A percentile compares a stretch with the other conserved stretches of the same genome.
Evolutionary conservation across 306 rosid genomes (phyloP).

Genomic region (Carpinus fangiana): DNA sequence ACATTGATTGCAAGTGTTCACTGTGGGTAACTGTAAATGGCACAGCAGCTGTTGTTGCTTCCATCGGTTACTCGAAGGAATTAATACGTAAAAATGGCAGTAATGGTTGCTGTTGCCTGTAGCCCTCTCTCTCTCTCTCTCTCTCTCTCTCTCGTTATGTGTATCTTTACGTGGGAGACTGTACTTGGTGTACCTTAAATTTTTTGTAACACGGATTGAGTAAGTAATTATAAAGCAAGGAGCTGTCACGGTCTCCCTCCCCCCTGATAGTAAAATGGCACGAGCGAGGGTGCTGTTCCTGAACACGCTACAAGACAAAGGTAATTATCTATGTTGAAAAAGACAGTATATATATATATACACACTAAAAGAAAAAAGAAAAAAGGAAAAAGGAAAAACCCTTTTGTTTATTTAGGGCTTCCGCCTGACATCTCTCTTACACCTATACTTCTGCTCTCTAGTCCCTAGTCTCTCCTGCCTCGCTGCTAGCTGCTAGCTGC

Average conservation of each 20-base stretch:
- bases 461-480: conserved; percentile 36
- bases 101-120: no score
- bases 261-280: neutral
- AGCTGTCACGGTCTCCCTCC: neutral
- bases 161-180: neutral
- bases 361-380: neutral
- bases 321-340: neutral
- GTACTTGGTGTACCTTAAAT: conserved; percentile 31
- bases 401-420: conserved; percentile 11
- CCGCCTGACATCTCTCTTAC: conserved; percentile 18
- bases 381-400: neutral
- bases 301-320: neutral
- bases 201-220: conserved; percentile 22
- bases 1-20: no score
- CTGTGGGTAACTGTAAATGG: no score
- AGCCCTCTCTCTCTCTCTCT: neutral
- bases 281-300: neutral
- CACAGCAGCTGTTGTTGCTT: no score
- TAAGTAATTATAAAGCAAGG: conserved; percentile 19
- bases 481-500: neutral
- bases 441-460: conserved; percentile 30
- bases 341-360: neutral
- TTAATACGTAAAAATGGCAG: no score
- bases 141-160: no score
- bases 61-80: no score